phyloP scores from a whole-genome alignment of 1,284 basidiomycete genomes.

The Tranzscheliella williamsii region DNA sequence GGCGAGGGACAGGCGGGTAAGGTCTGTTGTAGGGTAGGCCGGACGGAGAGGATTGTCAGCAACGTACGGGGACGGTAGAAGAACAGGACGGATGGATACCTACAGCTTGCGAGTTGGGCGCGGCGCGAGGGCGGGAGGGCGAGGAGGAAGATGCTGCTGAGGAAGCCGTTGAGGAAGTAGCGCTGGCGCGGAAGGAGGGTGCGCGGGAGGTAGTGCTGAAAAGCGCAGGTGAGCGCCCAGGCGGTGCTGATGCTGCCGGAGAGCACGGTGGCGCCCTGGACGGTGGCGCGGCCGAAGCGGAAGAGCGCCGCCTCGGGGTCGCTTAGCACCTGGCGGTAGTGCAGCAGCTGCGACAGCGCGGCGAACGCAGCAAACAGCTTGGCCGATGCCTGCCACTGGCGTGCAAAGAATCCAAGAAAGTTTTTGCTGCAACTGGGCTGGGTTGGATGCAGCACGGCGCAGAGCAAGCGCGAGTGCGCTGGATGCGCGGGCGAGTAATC shows the following conservation, averaged over 20 bases:
- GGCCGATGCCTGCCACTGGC: slow-evolving; percentile 46
- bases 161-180: slow-evolving; percentile 51
- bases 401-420: slow-evolving; percentile 34
- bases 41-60: background rate
- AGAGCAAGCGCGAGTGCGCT: slow-evolving; percentile 41
- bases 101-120: slow-evolving; percentile 35
- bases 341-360: slow-evolving; percentile 18
- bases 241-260: slow-evolving; percentile 47
- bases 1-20: slow-evolving; percentile 22
- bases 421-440: slow-evolving; percentile 43
- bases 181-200: slow-evolving; percentile 33
- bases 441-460: slow-evolving; percentile 49
- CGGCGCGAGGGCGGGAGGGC: slow-evolving; percentile 35
- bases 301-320: slow-evolving; percentile 53
- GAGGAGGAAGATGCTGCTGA: slow-evolving; percentile 45
- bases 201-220: slow-evolving; percentile 49
- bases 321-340: slow-evolving; percentile 28
- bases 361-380: slow-evolving; percentile 45
- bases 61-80: background rate
- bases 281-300: slow-evolving; percentile 31
- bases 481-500: slow-evolving; percentile 54
- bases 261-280: slow-evolving; percentile 55
- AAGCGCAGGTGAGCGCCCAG: slow-evolving; percentile 50
- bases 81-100: slow-evolving; percentile 1
- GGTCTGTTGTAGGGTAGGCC: slow-evolving; percentile 4